These are phyloP conservation scores for Coemansia sp. DNA, from an alignment of 192 early-diverging fungal genomes.

Conservation along the genomic window DNA sequence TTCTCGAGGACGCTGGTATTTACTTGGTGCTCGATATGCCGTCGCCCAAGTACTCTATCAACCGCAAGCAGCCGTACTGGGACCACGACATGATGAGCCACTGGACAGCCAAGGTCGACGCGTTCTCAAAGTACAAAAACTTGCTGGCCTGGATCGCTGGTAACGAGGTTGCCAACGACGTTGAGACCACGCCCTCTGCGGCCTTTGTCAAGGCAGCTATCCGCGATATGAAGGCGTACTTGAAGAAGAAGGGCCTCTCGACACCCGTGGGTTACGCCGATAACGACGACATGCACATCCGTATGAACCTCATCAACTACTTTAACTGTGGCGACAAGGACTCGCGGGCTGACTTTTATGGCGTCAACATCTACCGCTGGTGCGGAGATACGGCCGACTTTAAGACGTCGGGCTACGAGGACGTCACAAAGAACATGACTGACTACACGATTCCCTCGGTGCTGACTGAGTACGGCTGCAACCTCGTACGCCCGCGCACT, in stretches of 20 bases:
- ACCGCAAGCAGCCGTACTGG: constrained; percentile 65
- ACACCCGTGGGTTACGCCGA: constrained; percentile 76
- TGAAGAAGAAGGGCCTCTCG: constrained; percentile 51
- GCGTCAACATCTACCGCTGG: constrained; percentile 77
- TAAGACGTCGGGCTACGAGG: constrained; percentile 68
- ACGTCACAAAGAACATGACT: constrained; percentile 66
- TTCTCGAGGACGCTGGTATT: constrained; percentile 64
- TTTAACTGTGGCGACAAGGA: constrained; percentile 69
- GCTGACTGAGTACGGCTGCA: constrained; percentile 78
- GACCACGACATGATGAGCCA: constrained; percentile 60
- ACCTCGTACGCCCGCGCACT: constrained; percentile 63
- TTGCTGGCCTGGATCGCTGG: constrained; percentile 72
- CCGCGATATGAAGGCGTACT: constrained; percentile 70
- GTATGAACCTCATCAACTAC: constrained; percentile 67
- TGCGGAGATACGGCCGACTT: constrained; percentile 64
- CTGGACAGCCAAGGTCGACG: constrained; percentile 64
- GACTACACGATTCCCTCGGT: constrained; percentile 69
- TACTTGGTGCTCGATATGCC: constrained; percentile 72
- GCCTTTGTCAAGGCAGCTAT: constrained; percentile 69
- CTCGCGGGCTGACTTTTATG: constrained; percentile 71
- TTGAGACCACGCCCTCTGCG: constrained; percentile 63
- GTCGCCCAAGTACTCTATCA: constrained; percentile 63
- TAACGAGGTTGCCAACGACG: constrained; percentile 75
- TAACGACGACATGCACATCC: constrained; percentile 70
- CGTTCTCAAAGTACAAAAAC: constrained; percentile 67